Evolutionary conservation across 768 basidiomycete species (phyloP).

Genomic region (Mycena haematopus): DNA sequence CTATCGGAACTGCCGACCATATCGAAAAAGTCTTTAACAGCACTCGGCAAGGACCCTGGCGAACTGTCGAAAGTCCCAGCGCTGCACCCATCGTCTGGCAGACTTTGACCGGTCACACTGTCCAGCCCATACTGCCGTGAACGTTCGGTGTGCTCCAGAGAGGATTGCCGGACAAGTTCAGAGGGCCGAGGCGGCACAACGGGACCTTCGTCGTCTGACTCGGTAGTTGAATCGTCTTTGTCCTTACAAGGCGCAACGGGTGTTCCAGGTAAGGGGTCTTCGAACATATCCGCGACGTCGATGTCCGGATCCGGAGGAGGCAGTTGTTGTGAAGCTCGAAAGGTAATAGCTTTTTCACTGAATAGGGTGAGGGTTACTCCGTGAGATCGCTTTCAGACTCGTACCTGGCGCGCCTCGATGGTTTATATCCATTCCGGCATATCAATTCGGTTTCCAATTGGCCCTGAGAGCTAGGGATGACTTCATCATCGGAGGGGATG

Average conservation of each 20-base stretch:
- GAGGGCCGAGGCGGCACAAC: background rate
- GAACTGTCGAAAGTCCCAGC: conserved; percentile 2
- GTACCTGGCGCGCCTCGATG: conserved; percentile 13
- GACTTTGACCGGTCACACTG: background rate
- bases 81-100: conserved; percentile 3
- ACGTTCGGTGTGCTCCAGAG: conserved; percentile 13
- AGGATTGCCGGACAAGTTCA: conserved; percentile 15
- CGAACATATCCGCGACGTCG: conserved; percentile 28
- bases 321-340: background rate
- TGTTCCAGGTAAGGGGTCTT: background rate
- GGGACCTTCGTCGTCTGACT: conserved; percentile 41
- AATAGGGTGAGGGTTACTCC: conserved; percentile 4
- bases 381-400: conserved; percentile 13
- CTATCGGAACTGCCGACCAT: conserved; percentile 50
- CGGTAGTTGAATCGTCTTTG: conserved; percentile 41
- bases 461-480: conserved; percentile 54
- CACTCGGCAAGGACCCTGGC: conserved; percentile 41
- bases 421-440: conserved; percentile 17
- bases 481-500: conserved; percentile 31
- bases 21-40: conserved; percentile 48
- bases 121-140: background rate
- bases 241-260: background rate
- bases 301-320: conserved; percentile 10
- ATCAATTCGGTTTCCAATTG: conserved; percentile 47
- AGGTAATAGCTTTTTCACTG: background rate